Evolutionary conservation across 306 rosid species (phyloP).

Genomic region (Dryas alaskensis): DNA sequence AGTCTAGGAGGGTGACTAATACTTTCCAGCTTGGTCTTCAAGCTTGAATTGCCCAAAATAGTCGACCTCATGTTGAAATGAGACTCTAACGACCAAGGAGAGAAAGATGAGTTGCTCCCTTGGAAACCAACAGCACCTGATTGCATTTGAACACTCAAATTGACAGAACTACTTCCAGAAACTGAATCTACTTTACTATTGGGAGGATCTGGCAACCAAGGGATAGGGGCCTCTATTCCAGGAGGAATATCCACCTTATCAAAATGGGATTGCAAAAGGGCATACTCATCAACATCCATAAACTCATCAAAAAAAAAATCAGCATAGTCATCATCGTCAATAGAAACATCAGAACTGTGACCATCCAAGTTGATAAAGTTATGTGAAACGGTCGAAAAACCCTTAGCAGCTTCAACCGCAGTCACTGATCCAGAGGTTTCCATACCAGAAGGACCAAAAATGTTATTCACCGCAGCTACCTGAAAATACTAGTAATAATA

Average conservation of each 20-base stretch:
- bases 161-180: slow-evolving; percentile 38
- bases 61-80: slow-evolving; percentile 22
- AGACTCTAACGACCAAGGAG: slow-evolving; percentile 32
- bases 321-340: slow-evolving; percentile 39
- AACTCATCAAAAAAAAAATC: slow-evolving; percentile 43
- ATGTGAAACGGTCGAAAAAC: slow-evolving; percentile 34
- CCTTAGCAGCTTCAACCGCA: slow-evolving; percentile 43
- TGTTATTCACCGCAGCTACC: slow-evolving; percentile 33
- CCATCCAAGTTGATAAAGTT: slow-evolving; percentile 48
- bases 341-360: slow-evolving; percentile 48
- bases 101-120: slow-evolving; percentile 20
- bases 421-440: slow-evolving; percentile 40
- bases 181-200: slow-evolving; percentile 18
- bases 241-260: slow-evolving; percentile 68
- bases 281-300: slow-evolving; percentile 53
- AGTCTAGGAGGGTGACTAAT: slow-evolving; percentile 26
- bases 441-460: slow-evolving; percentile 28
- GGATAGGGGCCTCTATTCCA: slow-evolving; percentile 75
- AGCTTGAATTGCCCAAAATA: slow-evolving; percentile 30
- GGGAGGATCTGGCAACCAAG: slow-evolving; percentile 51
- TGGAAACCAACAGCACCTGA: slow-evolving; percentile 24
- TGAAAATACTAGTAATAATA: slow-evolving; percentile 28
- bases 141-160: slow-evolving; percentile 24
- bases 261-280: slow-evolving; percentile 58
- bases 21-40: slow-evolving; percentile 28